Conservation (phyloP, 148 eudicot species). For the Arbutus unedo region DNA sequence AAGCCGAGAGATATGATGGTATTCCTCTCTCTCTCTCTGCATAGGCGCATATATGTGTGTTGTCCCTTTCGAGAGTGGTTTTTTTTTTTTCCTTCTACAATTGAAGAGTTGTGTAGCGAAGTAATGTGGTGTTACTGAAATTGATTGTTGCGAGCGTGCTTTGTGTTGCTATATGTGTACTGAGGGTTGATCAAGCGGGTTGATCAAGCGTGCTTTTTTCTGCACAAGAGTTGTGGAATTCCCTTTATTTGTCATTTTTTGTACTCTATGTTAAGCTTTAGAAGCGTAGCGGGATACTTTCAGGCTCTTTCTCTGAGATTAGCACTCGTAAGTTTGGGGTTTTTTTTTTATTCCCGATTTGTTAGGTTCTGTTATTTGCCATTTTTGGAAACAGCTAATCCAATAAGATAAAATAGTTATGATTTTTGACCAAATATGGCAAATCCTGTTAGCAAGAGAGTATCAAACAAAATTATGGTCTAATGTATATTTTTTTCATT, state of each 20-base stretch:
- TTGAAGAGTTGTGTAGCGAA: background rate
- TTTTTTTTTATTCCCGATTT: background rate
- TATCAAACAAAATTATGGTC: no score
- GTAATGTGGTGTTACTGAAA: background rate
- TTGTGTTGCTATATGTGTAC: background rate
- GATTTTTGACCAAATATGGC: no score
- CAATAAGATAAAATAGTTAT: no score
- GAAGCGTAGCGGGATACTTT: background rate
- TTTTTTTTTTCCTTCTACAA: background rate
- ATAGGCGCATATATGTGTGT: background rate
- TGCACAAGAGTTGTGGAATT: background rate
- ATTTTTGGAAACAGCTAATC: no score
- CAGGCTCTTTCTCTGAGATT: background rate
- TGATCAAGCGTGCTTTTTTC: background rate
- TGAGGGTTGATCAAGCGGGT: background rate
- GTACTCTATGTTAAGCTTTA: background rate
- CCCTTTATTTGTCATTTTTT: background rate
- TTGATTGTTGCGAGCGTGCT: background rate
- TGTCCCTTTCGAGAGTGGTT: background rate
- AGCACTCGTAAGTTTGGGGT: background rate
- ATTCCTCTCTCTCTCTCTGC: background rate
- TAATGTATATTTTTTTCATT: no score
- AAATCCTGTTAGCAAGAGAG: background rate
- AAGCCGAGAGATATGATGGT: constrained; percentile 51
- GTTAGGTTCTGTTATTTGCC: no score